Evolutionary conservation across 78 protist species (phyloP), one percentile per base, ranked within the genome.

Genomic region (Dictyostelium brefeldianum): DNA sequence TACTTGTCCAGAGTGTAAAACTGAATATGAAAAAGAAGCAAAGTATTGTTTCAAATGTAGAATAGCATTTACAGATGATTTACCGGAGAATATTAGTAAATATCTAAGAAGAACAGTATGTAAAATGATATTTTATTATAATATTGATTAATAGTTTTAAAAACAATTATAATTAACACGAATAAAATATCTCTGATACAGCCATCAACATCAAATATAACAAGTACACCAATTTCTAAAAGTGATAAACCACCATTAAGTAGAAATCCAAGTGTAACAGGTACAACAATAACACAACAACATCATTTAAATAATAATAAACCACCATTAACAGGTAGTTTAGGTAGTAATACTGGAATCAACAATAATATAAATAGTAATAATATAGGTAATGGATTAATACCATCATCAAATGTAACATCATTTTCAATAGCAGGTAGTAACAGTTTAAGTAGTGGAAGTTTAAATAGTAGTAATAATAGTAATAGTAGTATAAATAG

Each of bases 11-110:
- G 92, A 85, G 77, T 85, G 92, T 75, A 71, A 71, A 47, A 56
- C 81, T 15, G 92, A 85, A 36, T 85, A 85, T 85, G 92, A 85
- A 85, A 85, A 85, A 78, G 92, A 85, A 50, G 92, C 92, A 85
- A 85, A 85, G 25, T 85, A 85, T 85, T 85, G 92, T 83, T 85
- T 75, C 29, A 85, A 85, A 75, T 85, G 92, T 85, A 85, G 92
- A 85, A 71, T 85, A 59, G 67, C 92, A 25, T 85, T 85, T 20
- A 85, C 92, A 75, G 92, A 85, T 74, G 92, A 85, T 85, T 41
- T 85, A 74, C 92, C 92, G 27, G 92, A 85, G 18, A 53, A 62
- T 85, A 85, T 85, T 12, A 47, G n/a, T 15, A 85, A 85, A 65
- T 85, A 85, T 62, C 51, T 85, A 17, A 71, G 36, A 48, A 51